phyloP scores from a whole-genome alignment of 2,329 filamentous ascomycete species.

The Aureobasidium uvarum region DNA sequence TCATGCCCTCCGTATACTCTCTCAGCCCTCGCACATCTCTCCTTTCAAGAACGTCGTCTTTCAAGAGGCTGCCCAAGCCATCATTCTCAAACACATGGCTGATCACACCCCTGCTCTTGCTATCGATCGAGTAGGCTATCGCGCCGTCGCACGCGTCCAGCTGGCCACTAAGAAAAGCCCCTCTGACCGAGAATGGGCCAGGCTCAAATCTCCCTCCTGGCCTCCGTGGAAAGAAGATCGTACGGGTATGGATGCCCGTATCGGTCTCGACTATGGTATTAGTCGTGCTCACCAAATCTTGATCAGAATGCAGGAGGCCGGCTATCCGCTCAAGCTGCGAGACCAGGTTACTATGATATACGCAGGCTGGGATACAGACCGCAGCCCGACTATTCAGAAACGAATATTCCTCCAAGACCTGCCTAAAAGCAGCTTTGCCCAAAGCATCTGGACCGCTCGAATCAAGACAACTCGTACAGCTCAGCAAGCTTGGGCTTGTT shows the following conservation, averaged over 20 bases:
- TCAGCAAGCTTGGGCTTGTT: slow-evolving; percentile 65
- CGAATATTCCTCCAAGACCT: slow-evolving; percentile 42
- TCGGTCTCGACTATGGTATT: slow-evolving; percentile 55
- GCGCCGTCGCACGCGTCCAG: slow-evolving; percentile 56
- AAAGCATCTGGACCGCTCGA: slow-evolving; percentile 55
- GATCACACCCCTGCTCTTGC: slow-evolving; percentile 53
- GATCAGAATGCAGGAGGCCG: slow-evolving; percentile 58
- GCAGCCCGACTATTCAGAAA: slow-evolving; percentile 62
- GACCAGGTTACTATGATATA: slow-evolving; percentile 55
- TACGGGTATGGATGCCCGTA: slow-evolving; percentile 59
- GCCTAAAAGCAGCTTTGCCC: not conserved
- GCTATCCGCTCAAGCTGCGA: slow-evolving; percentile 53
- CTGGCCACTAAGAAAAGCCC: slow-evolving; percentile 57
- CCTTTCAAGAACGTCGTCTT: slow-evolving; percentile 50
- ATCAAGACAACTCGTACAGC: slow-evolving; percentile 60
- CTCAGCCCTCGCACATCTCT: slow-evolving; percentile 48
- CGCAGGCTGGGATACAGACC: slow-evolving; percentile 62
- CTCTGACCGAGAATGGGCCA: slow-evolving; percentile 57
- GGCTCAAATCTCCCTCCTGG: slow-evolving; percentile 60
- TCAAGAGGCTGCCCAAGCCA: slow-evolving; percentile 59
- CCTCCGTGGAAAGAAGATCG: slow-evolving; percentile 64
- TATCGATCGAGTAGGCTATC: slow-evolving; percentile 59
- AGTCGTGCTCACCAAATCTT: slow-evolving; percentile 58
- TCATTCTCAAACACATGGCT: slow-evolving; percentile 58
- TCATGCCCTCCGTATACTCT: slow-evolving; percentile 48